phyloP scores from a whole-genome alignment of 257 asterid genomes.

The Voacanga thouarsii region DNA sequence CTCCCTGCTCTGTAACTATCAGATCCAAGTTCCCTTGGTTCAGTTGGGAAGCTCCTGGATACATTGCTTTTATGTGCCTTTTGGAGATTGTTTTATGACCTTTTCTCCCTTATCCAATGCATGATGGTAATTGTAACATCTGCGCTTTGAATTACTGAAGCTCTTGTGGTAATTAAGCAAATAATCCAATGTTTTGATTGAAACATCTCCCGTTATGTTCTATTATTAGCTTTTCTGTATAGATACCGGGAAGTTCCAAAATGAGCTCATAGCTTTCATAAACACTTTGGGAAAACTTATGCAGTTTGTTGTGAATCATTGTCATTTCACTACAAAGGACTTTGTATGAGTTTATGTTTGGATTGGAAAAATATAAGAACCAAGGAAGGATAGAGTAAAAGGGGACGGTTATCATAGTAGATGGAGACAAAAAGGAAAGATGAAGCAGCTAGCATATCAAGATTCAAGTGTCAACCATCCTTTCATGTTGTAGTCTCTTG shows the following conservation, averaged over 20 bases:
- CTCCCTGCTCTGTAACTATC: neutral
- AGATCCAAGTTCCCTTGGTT: constrained; percentile 11
- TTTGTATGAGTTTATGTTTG: no score
- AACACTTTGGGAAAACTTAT: neutral
- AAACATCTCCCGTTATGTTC: neutral
- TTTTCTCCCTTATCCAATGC: neutral
- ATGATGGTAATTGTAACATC: neutral
- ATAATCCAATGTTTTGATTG: constrained; percentile 10
- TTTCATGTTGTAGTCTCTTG: no score
- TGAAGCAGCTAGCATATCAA: no score
- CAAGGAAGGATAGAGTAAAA: no score
- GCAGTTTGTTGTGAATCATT: no score
- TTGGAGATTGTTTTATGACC: constrained; percentile 4
- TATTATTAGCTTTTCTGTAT: neutral
- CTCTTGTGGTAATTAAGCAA: constrained; percentile 5
- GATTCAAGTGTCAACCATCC: no score
- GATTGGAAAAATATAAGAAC: no score
- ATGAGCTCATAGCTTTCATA: neutral
- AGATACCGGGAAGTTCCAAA: neutral
- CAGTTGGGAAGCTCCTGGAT: constrained; percentile 7
- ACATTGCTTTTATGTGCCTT: constrained; percentile 7
- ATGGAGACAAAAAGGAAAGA: no score
- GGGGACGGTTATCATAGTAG: no score
- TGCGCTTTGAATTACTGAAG: neutral
- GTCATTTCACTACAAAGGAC: no score